Evolutionary conservation across 352 stramenopile genomes (phyloP), one percentile per base, ranked within the genome.

Genomic region (Pythium sukuiense): DNA sequence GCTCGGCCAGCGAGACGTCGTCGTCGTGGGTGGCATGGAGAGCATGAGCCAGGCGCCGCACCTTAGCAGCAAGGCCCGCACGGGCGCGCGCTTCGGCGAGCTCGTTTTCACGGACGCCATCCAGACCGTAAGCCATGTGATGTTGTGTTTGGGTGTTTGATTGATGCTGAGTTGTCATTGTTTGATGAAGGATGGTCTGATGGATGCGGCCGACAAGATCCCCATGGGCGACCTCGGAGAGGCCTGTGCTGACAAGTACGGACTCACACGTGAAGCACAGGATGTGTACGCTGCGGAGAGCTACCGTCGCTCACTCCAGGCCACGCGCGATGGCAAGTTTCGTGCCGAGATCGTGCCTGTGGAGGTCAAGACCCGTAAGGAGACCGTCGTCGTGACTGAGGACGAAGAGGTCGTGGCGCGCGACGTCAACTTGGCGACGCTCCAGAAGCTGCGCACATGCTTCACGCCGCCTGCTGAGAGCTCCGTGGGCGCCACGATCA

Each of bases 11-110:
- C 67, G 71, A 2, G 80, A 89, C 64, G 79, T 96, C 20, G 79
- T 98, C 24, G 76, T 98, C 26, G 89, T 95, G 7, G 96, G 93
- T 32, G 95, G 94, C 14, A 97, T 98, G 80, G 96, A 99, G 79
- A 96, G 77, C 72, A 99, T 99, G 97, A 95, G 79, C 35, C 97
- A 99, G 55, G 89, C 93, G 37, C 97, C 96, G 24, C 92, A 99
- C 74, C 62, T 99, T 37, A 85, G 77, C 26, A 81, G 83, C 54
- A 89, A 88, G 52, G 68, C 68, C 11, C 80, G 96, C 20, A 80
- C 69, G 1, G 96, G 95, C 11, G 87, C 77, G 45, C 77, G 83
- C 41, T 89, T 98, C 33, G 96, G 96, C 7, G 75, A 98, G 68
- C 74, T 85, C 37, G 76, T 89, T 45, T 80, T 99, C 48, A 76